Conservation (phyloP, 768 basidiomycete genomes). For the Mycena metata region DNA sequence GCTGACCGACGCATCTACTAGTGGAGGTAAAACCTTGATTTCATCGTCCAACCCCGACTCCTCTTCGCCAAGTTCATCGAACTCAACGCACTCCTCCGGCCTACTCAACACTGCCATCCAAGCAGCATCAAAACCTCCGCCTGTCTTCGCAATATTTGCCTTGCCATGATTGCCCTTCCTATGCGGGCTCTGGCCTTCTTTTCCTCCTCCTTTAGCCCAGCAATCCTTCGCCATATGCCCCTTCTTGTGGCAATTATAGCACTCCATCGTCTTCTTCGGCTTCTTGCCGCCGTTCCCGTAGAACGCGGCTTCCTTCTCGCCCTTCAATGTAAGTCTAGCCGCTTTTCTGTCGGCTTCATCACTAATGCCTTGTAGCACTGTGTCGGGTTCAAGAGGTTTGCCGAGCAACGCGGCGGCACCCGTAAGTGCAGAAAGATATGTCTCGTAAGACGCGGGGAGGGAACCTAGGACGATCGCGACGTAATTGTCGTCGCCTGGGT, state of each 20-base stretch:
- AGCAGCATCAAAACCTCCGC: background rate
- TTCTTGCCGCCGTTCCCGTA: too few relatives aligned
- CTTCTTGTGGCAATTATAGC: conserved; percentile 46
- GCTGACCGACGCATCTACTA: conserved; percentile 12
- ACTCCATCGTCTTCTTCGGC: too few relatives aligned
- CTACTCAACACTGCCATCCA: background rate
- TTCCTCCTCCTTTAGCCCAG: conserved; percentile 47
- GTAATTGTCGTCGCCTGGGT: too few relatives aligned
- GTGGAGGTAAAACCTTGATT: conserved; percentile 6
- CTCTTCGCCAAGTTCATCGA: background rate
- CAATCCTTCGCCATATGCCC: conserved; percentile 50
- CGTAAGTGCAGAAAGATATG: too few relatives aligned
- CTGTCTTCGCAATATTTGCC: background rate
- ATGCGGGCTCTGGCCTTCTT: conserved; percentile 49
- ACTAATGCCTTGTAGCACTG: too few relatives aligned
- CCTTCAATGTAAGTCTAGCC: too few relatives aligned
- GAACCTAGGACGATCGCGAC: too few relatives aligned
- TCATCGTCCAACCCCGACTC: background rate
- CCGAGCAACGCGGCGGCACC: too few relatives aligned
- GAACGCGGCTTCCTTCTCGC: too few relatives aligned
- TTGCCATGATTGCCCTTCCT: conserved; percentile 17
- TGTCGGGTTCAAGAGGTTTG: too few relatives aligned
- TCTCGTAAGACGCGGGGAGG: too few relatives aligned
- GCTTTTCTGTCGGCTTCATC: too few relatives aligned
- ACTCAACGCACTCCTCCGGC: background rate